phyloP scores from a whole-genome alignment of 1,284 basidiomycete genomes.

The Trichosporon sp. region DNA sequence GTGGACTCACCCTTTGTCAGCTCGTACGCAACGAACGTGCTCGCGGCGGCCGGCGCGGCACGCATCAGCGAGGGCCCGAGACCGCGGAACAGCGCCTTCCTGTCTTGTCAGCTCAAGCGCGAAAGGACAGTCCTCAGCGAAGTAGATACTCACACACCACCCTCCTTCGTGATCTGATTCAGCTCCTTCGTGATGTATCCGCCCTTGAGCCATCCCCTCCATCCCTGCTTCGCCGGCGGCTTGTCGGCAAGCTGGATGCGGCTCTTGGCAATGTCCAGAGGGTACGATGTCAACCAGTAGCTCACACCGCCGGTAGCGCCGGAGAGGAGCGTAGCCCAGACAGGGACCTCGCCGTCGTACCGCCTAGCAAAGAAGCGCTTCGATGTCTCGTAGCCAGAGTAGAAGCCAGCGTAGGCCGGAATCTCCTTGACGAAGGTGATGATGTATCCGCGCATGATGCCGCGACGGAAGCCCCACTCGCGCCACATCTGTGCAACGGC shows the following conservation, averaged over 20 bases:
- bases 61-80: slow-evolving; percentile 63
- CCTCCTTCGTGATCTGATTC: slow-evolving; percentile 61
- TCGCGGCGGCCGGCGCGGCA: slow-evolving; percentile 83
- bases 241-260: slow-evolving; percentile 72
- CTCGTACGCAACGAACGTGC: slow-evolving; percentile 89
- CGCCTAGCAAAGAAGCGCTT: slow-evolving; percentile 63
- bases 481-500: slow-evolving; percentile 76
- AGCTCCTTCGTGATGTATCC: slow-evolving; percentile 73
- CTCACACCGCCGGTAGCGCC: slow-evolving; percentile 84
- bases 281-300: slow-evolving; percentile 93
- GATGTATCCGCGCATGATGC: slow-evolving; percentile 96
- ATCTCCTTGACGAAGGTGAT: slow-evolving; percentile 89
- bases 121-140: not conserved
- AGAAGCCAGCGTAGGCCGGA: slow-evolving; percentile 85
- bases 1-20: slow-evolving; percentile 58
- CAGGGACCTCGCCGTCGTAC: slow-evolving; percentile 57
- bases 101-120: too few relatives aligned
- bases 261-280: slow-evolving; percentile 85
- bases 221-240: slow-evolving; percentile 55
- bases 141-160: slow-evolving; percentile 57
- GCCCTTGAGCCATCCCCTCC: slow-evolving; percentile 53
- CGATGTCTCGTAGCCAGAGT: slow-evolving; percentile 72
- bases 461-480: slow-evolving; percentile 73
- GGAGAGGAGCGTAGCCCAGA: slow-evolving; percentile 81
- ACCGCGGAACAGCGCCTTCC: slow-evolving; percentile 66